Evolutionary conservation across 2,329 filamentous ascomycete species (phyloP).

Genomic region (Lecanicillium sp.): DNA sequence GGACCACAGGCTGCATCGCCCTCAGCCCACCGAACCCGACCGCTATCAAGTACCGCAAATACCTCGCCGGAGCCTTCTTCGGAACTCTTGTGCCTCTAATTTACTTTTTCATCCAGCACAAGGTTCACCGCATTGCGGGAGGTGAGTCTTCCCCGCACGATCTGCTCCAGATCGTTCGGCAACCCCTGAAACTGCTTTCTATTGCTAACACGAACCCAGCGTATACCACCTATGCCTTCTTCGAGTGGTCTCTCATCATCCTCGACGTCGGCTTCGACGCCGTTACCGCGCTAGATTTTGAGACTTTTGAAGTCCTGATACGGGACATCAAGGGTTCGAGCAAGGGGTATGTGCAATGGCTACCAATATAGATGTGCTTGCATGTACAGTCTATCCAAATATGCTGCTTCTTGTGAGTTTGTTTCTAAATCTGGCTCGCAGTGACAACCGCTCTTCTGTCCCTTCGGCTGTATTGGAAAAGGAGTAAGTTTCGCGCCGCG

Average conservation of each 20-base stretch:
- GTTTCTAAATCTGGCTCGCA: conserved; percentile 35
- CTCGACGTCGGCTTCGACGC: conserved; percentile 96
- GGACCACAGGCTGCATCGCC: conserved; percentile 85
- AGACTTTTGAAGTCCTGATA: conserved; percentile 76
- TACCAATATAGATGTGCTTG: conserved; percentile 65
- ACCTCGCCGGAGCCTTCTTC: conserved; percentile 77
- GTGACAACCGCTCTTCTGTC: conserved; percentile 38
- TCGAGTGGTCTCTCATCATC: conserved; percentile 92
- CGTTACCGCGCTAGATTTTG: conserved; percentile 86
- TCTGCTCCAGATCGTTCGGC: not conserved
- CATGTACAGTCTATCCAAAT: conserved; percentile 25
- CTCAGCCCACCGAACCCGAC: conserved; percentile 77
- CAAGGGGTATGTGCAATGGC: conserved; percentile 97
- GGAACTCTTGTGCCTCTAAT: conserved; percentile 81
- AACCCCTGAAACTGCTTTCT: not conserved
- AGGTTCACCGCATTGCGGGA: conserved; percentile 87
- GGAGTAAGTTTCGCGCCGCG: conserved; percentile 49
- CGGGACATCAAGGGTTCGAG: conserved; percentile 83
- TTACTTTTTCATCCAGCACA: conserved; percentile 98
- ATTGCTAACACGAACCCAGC: conserved; percentile 45
- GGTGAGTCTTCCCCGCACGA: conserved; percentile 48
- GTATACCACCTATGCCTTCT: conserved; percentile 95
- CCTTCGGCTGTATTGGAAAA: conserved; percentile 54
- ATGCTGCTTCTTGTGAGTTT: conserved; percentile 18
- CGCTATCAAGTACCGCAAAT: conserved; percentile 84